Conservation (phyloP, 2,329 filamentous ascomycete genomes). For the Amphichorda felina region DNA sequence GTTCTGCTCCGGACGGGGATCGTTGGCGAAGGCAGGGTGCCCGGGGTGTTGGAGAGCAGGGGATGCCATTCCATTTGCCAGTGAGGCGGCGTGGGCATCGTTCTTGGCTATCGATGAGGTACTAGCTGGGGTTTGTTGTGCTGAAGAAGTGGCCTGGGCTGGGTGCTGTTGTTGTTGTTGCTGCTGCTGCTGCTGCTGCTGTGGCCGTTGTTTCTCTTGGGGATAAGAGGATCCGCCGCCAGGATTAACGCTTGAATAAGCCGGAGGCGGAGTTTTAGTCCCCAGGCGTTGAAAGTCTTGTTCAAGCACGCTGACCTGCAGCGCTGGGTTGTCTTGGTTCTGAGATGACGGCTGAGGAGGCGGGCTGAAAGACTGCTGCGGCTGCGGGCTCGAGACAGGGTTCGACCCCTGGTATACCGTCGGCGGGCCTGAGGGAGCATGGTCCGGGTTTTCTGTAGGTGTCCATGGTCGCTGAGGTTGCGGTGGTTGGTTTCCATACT, state of each 20-base stretch:
- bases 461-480: slow-evolving; percentile 64
- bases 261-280: slow-evolving; percentile 79
- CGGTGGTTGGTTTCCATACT: slow-evolving; percentile 48
- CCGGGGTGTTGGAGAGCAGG: slow-evolving; percentile 45
- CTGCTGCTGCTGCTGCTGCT: slow-evolving; percentile 11
- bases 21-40: slow-evolving; percentile 88
- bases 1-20: slow-evolving; percentile 45
- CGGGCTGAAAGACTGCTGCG: slow-evolving; percentile 27
- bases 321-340: slow-evolving; percentile 17
- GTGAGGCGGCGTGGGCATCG: slow-evolving; percentile 10
- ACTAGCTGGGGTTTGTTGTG: slow-evolving; percentile 9
- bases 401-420: slow-evolving; percentile 83
- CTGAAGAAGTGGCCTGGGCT: slow-evolving; percentile 7
- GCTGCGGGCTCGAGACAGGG: slow-evolving; percentile 45
- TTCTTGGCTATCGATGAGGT: slow-evolving; percentile 17
- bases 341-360: slow-evolving; percentile 25
- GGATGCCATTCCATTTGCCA: slow-evolving; percentile 24
- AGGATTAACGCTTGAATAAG: slow-evolving; percentile 70
- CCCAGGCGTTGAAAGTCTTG: slow-evolving; percentile 79
- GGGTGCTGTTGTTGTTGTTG: slow-evolving; percentile 7
- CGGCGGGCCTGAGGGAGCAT: slow-evolving; percentile 78
- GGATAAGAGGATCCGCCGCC: slow-evolving; percentile 51
- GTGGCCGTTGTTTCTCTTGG: slow-evolving; percentile 60
- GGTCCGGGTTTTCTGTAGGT: slow-evolving; percentile 80
- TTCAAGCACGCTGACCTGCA: slow-evolving; percentile 63